Evolutionary conservation across 495 filamentous ascomycete genomes (phyloP), one percentile per base, ranked within the genome.

Genomic region (Chlorociboria aeruginascens): DNA sequence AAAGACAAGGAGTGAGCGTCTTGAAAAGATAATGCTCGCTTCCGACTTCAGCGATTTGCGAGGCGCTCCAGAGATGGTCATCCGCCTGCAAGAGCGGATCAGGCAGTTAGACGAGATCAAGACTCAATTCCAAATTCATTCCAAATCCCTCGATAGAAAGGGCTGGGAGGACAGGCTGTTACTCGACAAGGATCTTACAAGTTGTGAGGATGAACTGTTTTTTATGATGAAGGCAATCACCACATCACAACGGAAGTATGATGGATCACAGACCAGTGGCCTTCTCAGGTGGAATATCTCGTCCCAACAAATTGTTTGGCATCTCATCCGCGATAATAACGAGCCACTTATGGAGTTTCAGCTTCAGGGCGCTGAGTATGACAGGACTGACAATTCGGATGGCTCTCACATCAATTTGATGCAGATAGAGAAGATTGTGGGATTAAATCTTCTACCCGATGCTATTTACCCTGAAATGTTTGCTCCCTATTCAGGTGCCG

Each of bases 161-260:
- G 89, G 88, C 9, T 97, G 92, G 90, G 76, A 90, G 52, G 89
- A 95, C 61, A 78, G 88, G 31, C 66, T 95, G 52, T 61, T 78
- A 7, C 74, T 99, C 20, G 92, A 97, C 57, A 81, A 85, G 36
- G 92, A 99, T 58, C 69, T 99, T 45, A 74, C 85, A 13, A 78
- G 74, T 41, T 96, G 85, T 59, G 93, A 97, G 59, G 93, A 99
- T 58, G 93, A 99, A 65, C 67, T 99, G 32, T 99, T 99, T 70
- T 99, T 99, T 69, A 83, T 97, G 74, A 96, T 97, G 93, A 96
- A 99, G 56, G 92, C 92, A 16, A 97, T 99, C 63, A 99, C 90
- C 0, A 90, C 89, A 3, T 89, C 89, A 8, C 92, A 99, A 60
- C 69, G 89, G 48, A 90, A 88, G 58, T 78, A 78, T 39, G 85